A percentile compares a stretch with the other conserved stretches of the same genome.
Conservation (phyloP, 306 rosid species). For the Parietaria judaica region DNA sequence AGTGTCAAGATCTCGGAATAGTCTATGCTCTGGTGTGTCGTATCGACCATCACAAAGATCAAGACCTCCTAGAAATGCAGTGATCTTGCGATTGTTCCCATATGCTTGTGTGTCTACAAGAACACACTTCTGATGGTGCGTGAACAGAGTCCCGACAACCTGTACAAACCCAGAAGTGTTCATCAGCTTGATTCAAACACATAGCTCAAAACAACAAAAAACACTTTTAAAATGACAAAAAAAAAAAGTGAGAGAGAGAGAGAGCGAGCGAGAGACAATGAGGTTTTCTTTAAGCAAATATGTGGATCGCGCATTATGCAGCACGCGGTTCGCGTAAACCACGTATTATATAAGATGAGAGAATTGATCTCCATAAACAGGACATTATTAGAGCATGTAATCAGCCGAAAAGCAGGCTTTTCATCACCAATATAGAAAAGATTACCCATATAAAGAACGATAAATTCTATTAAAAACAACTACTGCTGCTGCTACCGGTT, state of each 20-base stretch:
- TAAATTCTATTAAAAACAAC: no score
- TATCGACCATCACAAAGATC: constrained; percentile 98
- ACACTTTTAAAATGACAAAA: background rate
- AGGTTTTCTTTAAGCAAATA: background rate
- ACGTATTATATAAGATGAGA: background rate
- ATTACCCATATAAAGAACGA: no score
- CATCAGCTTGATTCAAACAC: constrained; percentile 13
- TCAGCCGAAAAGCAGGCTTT: no score
- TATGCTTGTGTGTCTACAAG: constrained; percentile 74
- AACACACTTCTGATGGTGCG: constrained; percentile 96
- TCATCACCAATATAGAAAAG: no score
- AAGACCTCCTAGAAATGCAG: constrained; percentile 88
- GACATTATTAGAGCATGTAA: no score
- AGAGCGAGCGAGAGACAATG: background rate
- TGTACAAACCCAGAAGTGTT: constrained; percentile 27
- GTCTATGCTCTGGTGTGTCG: constrained; percentile 90
- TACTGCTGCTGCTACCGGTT: no score
- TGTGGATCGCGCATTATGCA: no score
- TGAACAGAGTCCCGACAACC: constrained; percentile 82
- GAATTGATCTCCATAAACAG: no score
- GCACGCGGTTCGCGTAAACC: background rate
- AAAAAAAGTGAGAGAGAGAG: background rate
- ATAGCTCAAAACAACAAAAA: background rate
- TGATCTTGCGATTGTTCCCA: constrained; percentile 73
- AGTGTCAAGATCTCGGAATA: constrained; percentile 59